Evolutionary conservation across 2,329 filamentous ascomycete species (phyloP), one percentile per base, ranked within the genome.

Genomic region (Phoma sp.): DNA sequence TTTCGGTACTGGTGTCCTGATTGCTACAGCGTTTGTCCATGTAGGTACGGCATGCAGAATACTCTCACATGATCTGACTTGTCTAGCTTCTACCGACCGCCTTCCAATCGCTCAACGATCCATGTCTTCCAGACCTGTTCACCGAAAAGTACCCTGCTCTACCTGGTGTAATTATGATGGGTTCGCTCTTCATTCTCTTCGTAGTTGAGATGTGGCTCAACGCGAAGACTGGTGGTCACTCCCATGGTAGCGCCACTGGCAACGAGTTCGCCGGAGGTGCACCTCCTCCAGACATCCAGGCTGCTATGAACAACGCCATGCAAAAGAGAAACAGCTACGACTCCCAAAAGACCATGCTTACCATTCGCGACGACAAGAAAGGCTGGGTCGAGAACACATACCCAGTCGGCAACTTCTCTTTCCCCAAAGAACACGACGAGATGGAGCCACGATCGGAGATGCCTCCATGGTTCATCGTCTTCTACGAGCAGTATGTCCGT

Each of bases 21-120:
- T 95, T 58, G 90, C 91, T 10, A 95, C 91, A 1, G 90, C 91
- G 51, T 95, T 95, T 68, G 90, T 94, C 24, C 90, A 94, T 76
- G 73, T 76, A 61, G 51, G 73, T 59, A 15, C 39, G 22, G 40
- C 17, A 19, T 17, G 21, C 25, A 21, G 7, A 29, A n/a, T 21
- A 2, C 31, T 3, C n/a, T 13, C 4, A 21, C 36, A 1, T 2
- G 41, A 6, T 21, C 60, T 68, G 19, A 69, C 32, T 4, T 33
- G 13, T 6, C 31, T 48, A 76, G 74, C 78, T 87, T 61, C 79
- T 88, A 6, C 85, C 85, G 0, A 86, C 84, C 3, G 85, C 85
- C 15, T 88, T 87, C 65, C 75, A 64, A 39, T 78, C 75, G 19
- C 72, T 79, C 55, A 77, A 73, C 47, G 70, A 79, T 51, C 76